These are phyloP conservation scores for Diaporthe citriasiana DNA, from an alignment of 2,329 filamentous ascomycete species.

Conservation along the genomic window DNA sequence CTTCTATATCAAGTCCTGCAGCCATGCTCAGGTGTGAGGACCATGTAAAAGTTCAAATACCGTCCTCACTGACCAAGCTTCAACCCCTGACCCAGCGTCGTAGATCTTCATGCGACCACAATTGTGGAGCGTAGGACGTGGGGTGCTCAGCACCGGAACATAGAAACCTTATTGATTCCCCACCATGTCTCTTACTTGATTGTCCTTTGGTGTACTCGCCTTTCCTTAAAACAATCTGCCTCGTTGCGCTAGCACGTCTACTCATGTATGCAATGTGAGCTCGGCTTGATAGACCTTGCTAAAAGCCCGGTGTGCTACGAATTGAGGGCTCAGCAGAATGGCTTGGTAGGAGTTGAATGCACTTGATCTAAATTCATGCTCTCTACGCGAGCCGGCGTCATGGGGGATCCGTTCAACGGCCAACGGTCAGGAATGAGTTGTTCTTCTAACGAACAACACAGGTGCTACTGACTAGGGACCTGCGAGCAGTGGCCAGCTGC, in stretches of 20 bases:
- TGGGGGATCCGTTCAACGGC: neutral
- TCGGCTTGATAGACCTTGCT: neutral
- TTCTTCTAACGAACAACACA: neutral
- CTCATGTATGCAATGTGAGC: too few relatives aligned
- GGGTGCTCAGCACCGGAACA: neutral
- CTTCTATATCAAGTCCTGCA: neutral
- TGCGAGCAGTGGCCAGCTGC: neutral
- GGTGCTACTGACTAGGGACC: neutral
- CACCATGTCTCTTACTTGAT: neutral
- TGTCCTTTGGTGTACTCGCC: neutral
- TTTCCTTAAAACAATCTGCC: neutral
- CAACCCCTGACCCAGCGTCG: neutral
- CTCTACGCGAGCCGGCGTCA: too few relatives aligned
- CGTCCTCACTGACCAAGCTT: neutral
- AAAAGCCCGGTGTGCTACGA: neutral
- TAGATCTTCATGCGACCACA: neutral
- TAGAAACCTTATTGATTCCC: neutral
- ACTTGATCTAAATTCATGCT: neutral
- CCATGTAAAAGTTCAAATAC: neutral
- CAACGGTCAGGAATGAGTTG: neutral
- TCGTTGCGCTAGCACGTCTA: neutral
- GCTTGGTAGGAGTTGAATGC: neutral
- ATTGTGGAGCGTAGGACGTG: neutral
- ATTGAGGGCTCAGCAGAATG: neutral
- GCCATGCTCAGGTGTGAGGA: too few relatives aligned